Percentiles rank a stretch among this genome's conserved stretches.
Evolutionary conservation across 2,329 filamentous ascomycete species (phyloP).

Genomic region (Tolypocladium inflatum): DNA sequence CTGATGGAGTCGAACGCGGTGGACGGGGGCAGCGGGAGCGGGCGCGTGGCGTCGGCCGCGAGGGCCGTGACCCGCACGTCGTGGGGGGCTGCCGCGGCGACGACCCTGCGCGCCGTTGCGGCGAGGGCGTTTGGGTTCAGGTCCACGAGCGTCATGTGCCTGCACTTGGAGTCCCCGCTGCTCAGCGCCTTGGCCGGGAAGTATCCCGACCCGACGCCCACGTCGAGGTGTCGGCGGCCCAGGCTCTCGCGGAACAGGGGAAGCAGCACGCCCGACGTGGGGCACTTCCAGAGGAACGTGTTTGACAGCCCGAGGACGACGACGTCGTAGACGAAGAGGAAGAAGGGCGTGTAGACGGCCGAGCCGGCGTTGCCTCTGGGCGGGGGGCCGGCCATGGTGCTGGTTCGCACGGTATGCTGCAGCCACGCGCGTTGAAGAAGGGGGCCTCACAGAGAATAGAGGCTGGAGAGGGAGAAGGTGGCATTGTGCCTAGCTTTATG

Average conservation of each 20-base stretch:
- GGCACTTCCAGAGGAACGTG: slow-evolving; percentile 24
- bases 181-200: slow-evolving; percentile 20
- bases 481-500: too few relatives aligned
- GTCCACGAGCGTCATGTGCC: slow-evolving; percentile 25
- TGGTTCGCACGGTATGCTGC: neutral
- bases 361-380: slow-evolving; percentile 1
- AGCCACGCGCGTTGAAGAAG: neutral
- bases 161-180: neutral
- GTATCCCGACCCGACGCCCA: slow-evolving; percentile 30
- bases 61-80: slow-evolving; percentile 16
- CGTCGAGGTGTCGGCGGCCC: slow-evolving; percentile 25
- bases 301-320: slow-evolving; percentile 33
- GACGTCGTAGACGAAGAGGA: slow-evolving; percentile 26
- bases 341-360: slow-evolving; percentile 1
- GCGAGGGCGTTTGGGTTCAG: slow-evolving; percentile 22
- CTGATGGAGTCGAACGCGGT: slow-evolving; percentile 28
- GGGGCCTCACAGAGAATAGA: neutral
- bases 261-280: slow-evolving; percentile 16
- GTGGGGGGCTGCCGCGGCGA: slow-evolving; percentile 3
- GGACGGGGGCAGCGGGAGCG: slow-evolving; percentile 14
- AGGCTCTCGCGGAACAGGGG: slow-evolving; percentile 22
- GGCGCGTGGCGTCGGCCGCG: slow-evolving; percentile 26
- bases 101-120: neutral
- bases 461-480: too few relatives aligned
- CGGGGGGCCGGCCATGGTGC: neutral